phyloP scores from a whole-genome alignment of 495 filamentous ascomycete genomes.

The Penicillium pulvis region DNA sequence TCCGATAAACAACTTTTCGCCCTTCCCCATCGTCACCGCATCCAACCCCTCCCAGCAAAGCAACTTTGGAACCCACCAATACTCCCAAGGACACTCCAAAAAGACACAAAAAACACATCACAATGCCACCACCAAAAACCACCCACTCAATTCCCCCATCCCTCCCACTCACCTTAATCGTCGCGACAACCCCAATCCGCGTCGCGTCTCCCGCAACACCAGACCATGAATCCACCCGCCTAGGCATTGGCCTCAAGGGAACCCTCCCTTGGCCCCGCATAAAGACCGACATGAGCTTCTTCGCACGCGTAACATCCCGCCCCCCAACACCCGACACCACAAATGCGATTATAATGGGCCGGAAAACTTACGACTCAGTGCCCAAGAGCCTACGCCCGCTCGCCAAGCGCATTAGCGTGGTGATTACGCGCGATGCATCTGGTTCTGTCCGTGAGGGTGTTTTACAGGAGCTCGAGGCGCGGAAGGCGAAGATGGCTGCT shows the following conservation, averaged over 20 bases:
- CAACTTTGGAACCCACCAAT: background rate
- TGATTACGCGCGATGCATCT: constrained; percentile 60
- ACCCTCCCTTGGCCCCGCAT: constrained; percentile 87
- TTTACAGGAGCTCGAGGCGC: constrained; percentile 22
- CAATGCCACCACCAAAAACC: constrained; percentile 29
- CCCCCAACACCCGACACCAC: constrained; percentile 32
- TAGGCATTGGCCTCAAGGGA: constrained; percentile 84
- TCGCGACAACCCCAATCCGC: constrained; percentile 45
- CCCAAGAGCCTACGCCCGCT: constrained; percentile 77
- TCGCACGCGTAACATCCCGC: constrained; percentile 85
- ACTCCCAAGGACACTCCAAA: too few relatives aligned
- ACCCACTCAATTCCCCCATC: constrained; percentile 16
- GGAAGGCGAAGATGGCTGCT: constrained; percentile 28
- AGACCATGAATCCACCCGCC: constrained; percentile 45
- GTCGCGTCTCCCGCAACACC: constrained; percentile 18
- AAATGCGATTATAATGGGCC: constrained; percentile 95
- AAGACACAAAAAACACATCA: background rate
- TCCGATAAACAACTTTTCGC: constrained; percentile 1
- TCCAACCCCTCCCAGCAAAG: background rate
- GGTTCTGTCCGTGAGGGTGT: constrained; percentile 33
- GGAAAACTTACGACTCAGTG: constrained; percentile 92
- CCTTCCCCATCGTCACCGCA: background rate
- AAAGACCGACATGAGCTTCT: constrained; percentile 89
- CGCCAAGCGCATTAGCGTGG: constrained; percentile 72
- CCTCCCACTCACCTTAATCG: constrained; percentile 43